phyloP scores from a whole-genome alignment of 1,139 yeast species.

The Hyphopichia khmerensis region DNA sequence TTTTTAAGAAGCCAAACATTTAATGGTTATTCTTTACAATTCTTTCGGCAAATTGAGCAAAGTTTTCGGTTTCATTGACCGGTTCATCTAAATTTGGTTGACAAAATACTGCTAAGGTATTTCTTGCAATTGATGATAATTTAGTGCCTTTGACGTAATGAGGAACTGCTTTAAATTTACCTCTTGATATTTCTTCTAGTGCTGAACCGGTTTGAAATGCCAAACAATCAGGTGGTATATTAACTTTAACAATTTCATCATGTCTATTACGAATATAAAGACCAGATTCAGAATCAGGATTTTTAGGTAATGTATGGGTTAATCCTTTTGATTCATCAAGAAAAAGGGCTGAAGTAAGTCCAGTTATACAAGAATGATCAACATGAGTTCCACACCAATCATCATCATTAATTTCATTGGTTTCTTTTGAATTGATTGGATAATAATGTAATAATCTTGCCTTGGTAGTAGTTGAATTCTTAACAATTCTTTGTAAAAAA shows the following conservation, averaged over 20 bases:
- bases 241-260: constrained; percentile 48
- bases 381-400: constrained; percentile 69
- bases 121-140: constrained; percentile 42
- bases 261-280: constrained; percentile 52
- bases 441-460: constrained; percentile 61
- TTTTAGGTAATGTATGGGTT: constrained; percentile 19
- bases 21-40: constrained; percentile 34
- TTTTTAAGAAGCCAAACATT: too few relatives aligned
- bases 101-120: constrained; percentile 63
- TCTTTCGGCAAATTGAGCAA: constrained; percentile 49
- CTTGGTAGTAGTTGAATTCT: constrained; percentile 54
- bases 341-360: constrained; percentile 56
- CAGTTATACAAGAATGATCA: constrained; percentile 65
- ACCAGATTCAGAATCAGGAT: constrained; percentile 52
- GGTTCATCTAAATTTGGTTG: constrained; percentile 57
- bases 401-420: constrained; percentile 19
- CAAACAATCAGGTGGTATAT: constrained; percentile 53
- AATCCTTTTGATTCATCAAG: constrained; percentile 36
- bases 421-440: too few relatives aligned
- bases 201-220: constrained; percentile 71
- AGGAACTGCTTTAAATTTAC: constrained; percentile 58
- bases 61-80: constrained; percentile 44
- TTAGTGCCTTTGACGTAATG: constrained; percentile 53
- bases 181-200: constrained; percentile 50
- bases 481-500: constrained; percentile 47